Conservation (phyloP, 2,329 filamentous ascomycete genomes). For the Penicillium sclerotigenum region DNA sequence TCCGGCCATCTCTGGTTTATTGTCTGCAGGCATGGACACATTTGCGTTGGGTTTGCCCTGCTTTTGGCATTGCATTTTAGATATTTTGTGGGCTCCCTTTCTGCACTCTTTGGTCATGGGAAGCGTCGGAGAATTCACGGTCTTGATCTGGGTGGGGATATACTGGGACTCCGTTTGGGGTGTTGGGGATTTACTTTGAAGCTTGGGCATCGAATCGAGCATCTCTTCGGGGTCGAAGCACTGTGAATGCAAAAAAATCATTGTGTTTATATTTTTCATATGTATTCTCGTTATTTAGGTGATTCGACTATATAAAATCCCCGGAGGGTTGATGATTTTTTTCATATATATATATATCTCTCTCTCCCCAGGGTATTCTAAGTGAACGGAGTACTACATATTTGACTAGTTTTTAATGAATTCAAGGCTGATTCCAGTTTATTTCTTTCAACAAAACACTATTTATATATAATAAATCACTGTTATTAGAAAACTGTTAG, state of each 20-base stretch:
- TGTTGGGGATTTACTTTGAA: constrained; percentile 42
- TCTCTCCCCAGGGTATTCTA: no score
- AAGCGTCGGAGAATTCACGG: constrained; percentile 40
- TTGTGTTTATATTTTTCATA: constrained; percentile 32
- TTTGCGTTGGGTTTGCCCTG: constrained; percentile 24
- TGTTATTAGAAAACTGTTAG: no score
- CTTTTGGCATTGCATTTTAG: constrained; percentile 31
- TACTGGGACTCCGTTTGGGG: constrained; percentile 40
- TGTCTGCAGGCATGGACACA: constrained; percentile 17
- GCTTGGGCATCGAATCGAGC: constrained; percentile 26
- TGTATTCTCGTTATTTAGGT: neutral
- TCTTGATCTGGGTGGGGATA: constrained; percentile 40
- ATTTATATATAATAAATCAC: neutral
- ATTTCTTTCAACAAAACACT: neutral
- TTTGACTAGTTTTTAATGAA: neutral
- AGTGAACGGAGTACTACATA: no score
- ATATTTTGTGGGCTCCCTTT: constrained; percentile 29
- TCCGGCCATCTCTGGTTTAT: constrained; percentile 8
- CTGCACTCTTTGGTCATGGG: constrained; percentile 36
- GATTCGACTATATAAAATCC: neutral
- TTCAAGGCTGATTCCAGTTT: neutral
- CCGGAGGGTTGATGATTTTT: no score
- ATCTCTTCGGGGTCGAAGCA: constrained; percentile 28
- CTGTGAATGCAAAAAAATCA: constrained; percentile 33
- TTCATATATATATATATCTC: no score